These are phyloP conservation scores for Leishmania mexicana DNA, from an alignment of 208 protist species.

Conservation along the genomic window DNA sequence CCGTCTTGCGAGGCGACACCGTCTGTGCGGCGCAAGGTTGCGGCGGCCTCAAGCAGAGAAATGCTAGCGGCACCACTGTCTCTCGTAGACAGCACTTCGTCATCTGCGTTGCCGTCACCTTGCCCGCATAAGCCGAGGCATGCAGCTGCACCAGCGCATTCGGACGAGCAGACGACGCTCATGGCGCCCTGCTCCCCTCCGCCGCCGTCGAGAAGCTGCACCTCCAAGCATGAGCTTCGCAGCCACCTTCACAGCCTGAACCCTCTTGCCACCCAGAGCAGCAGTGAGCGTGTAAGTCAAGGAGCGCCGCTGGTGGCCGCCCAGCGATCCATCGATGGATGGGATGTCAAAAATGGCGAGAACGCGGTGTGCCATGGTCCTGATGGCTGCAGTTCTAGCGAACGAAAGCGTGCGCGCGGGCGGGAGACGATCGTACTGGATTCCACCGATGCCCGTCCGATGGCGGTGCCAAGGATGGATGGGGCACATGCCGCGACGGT, in stretches of 20 bases:
- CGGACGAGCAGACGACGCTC: slow-evolving; percentile 2
- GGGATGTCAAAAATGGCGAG: background rate
- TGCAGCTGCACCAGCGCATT: background rate
- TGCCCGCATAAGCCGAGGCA: background rate
- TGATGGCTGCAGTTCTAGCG: background rate
- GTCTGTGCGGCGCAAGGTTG: background rate
- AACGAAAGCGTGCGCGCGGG: background rate
- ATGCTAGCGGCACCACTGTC: background rate
- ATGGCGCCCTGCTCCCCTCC: slow-evolving; percentile 12
- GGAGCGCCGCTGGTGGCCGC: background rate
- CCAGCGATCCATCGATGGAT: background rate
- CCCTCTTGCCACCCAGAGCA: slow-evolving; percentile 15
- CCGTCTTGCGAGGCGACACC: background rate
- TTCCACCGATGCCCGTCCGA: background rate
- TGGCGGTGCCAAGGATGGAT: background rate
- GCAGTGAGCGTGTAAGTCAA: background rate
- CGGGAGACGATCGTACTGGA: no score
- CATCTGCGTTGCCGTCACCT: background rate
- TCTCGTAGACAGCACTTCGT: background rate
- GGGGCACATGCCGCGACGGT: background rate
- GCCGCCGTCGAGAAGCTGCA: slow-evolving; percentile 11
- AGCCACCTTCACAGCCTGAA: slow-evolving; percentile 8
- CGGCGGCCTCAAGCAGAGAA: background rate
- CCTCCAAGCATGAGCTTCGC: slow-evolving; percentile 19
- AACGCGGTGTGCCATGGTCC: background rate